Evolutionary conservation across 805 yeast species (phyloP).

Genomic region (Starmerella sp.): DNA sequence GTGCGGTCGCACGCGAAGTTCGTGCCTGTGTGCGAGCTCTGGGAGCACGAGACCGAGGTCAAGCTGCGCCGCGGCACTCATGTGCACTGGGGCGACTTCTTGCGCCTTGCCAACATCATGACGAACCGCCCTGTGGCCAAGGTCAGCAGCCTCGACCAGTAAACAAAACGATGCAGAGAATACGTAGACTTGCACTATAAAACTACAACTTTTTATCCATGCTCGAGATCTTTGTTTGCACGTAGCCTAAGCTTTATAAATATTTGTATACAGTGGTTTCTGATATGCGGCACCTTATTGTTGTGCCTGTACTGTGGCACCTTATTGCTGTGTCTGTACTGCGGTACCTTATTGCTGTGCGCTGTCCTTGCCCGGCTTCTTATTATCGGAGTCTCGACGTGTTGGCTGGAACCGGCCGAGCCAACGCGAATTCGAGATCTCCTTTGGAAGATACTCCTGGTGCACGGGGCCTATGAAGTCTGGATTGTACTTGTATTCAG

Average conservation of each 20-base stretch:
- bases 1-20: constrained; percentile 65
- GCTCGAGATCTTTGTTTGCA: no score
- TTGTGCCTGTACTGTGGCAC: no score
- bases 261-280: no score
- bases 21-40: constrained; percentile 61
- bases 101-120: constrained; percentile 73
- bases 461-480: constrained; percentile 60
- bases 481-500: constrained; percentile 84
- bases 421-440: constrained; percentile 18
- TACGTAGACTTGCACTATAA: no score
- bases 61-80: constrained; percentile 75
- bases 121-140: constrained; percentile 35
- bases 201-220: no score
- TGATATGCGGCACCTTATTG: no score
- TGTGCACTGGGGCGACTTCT: constrained; percentile 68
- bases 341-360: no score
- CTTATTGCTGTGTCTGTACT: no score
- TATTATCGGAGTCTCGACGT: neutral
- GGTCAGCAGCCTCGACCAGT: neutral
- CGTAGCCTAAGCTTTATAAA: no score
- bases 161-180: no score
- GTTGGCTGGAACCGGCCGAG: constrained; percentile 14
- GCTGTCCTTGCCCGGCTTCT: no score
- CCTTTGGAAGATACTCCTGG: constrained; percentile 61
- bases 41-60: constrained; percentile 78